phyloP scores from a whole-genome alignment of 2,329 filamentous ascomycete genomes.

The Eutypella sp. region DNA sequence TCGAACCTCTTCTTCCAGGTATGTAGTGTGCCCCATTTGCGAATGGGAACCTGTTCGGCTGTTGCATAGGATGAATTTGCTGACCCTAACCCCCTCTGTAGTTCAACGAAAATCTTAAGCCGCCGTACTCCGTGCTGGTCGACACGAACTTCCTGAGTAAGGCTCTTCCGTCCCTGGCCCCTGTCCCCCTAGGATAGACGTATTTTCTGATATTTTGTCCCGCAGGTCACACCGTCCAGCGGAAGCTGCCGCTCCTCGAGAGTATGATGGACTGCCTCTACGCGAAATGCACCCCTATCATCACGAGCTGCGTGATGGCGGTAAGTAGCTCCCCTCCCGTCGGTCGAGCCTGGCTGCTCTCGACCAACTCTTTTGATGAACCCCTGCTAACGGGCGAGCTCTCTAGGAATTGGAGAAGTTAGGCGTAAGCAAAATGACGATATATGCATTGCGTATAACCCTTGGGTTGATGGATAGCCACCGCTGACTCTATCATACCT shows the following conservation, averaged over 20 bases:
- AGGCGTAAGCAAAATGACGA: not conserved
- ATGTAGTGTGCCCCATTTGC: too few species aligned
- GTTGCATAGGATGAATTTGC: too few species aligned
- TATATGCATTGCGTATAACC: not conserved
- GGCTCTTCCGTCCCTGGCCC: too few species aligned
- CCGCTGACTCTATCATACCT: slow-evolving; percentile 41
- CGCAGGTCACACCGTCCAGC: slow-evolving; percentile 74
- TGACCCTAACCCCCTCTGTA: slow-evolving; percentile 2
- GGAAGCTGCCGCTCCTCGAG: slow-evolving; percentile 82
- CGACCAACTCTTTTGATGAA: not conserved
- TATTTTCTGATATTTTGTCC: too few species aligned
- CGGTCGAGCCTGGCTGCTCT: too few species aligned
- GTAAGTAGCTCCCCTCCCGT: not conserved
- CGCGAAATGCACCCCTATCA: slow-evolving; percentile 83
- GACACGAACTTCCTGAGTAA: slow-evolving; percentile 25
- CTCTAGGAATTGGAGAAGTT: not conserved
- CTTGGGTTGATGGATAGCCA: slow-evolving; percentile 76
- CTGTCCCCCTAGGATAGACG: too few species aligned
- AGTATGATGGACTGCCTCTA: slow-evolving; percentile 87
- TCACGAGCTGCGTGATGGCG: slow-evolving; percentile 72
- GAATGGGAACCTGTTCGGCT: too few species aligned
- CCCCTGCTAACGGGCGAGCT: not conserved
- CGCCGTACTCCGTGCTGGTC: slow-evolving; percentile 74
- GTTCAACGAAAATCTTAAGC: slow-evolving; percentile 76
- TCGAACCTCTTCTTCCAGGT: slow-evolving; percentile 80